Evolutionary conservation across 306 rosid genomes (phyloP).

Genomic region (cucumber (Cucumis sativus)): DNA sequence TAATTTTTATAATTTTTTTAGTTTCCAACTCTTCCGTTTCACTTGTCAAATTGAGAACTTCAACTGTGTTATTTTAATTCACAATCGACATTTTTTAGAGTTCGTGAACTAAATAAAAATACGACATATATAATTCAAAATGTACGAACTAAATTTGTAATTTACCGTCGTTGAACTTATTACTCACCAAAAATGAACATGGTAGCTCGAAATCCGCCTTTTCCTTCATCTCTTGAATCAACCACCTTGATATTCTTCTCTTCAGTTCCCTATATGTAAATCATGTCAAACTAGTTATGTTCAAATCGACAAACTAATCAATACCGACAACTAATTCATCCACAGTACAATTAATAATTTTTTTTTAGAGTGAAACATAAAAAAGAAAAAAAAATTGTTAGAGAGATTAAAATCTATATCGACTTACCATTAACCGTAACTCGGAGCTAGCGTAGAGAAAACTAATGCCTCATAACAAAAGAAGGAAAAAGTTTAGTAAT

Average conservation of each 20-base stretch:
- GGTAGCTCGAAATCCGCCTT: constrained; percentile 67
- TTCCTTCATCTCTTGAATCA: constrained; percentile 17
- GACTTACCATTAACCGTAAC: not conserved
- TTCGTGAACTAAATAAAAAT: not conserved
- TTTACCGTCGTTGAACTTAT: not conserved
- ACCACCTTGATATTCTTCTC: constrained; percentile 29
- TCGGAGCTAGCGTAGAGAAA: not conserved
- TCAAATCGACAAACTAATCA: not conserved
- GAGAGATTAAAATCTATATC: not conserved
- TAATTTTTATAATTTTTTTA: too few relatives aligned
- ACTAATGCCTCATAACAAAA: not conserved
- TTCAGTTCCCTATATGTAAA: constrained; percentile 21
- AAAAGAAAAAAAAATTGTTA: not conserved
- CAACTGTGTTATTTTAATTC: not conserved
- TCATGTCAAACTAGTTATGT: not conserved
- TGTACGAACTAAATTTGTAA: not conserved
- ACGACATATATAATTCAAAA: not conserved
- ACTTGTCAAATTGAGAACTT: not conserved
- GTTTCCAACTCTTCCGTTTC: not conserved
- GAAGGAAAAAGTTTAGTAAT: not conserved
- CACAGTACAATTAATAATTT: not conserved
- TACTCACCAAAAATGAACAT: constrained; percentile 55
- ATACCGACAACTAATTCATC: not conserved
- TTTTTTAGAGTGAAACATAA: not conserved
- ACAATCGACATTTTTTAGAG: not conserved